phyloP scores from a whole-genome alignment of 345 rosid species.

The Pelargonium nanum region DNA sequence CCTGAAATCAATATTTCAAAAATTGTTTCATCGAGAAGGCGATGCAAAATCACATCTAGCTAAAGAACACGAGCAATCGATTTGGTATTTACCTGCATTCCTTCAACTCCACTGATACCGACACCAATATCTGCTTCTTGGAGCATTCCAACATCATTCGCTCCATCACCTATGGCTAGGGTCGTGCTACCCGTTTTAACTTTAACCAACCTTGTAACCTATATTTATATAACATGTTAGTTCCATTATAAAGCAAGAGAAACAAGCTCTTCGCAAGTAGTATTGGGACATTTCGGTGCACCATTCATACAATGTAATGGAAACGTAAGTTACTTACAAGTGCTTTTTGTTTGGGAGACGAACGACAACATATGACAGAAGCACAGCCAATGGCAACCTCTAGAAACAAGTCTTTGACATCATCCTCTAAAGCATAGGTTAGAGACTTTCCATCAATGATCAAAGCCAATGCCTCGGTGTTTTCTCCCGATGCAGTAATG shows the following conservation, averaged over 20 bases:
- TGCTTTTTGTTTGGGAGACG: slow-evolving; percentile 96
- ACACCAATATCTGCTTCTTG: slow-evolving; percentile 97
- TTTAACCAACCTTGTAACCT: slow-evolving; percentile 96
- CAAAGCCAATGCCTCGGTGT: slow-evolving; percentile 61
- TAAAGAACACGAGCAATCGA: neutral
- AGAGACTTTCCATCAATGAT: slow-evolving; percentile 88
- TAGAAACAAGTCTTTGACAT: slow-evolving; percentile 58
- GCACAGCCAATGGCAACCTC: slow-evolving; percentile 84
- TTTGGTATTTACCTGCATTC: slow-evolving; percentile 67
- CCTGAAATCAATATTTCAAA: slow-evolving; percentile 37
- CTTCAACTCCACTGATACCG: slow-evolving; percentile 95
- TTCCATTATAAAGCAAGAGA: too few species aligned
- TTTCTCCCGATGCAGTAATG: slow-evolving; percentile 39
- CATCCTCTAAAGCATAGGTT: slow-evolving; percentile 65
- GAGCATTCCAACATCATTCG: slow-evolving; percentile 98
- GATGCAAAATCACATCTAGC: slow-evolving; percentile 2
- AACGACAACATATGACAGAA: slow-evolving; percentile 92
- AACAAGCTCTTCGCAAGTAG: too few species aligned
- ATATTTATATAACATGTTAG: slow-evolving; percentile 11
- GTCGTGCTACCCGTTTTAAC: slow-evolving; percentile 72
- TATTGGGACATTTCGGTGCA: neutral
- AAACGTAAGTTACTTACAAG: slow-evolving; percentile 35
- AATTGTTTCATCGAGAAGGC: neutral
- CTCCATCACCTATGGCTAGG: slow-evolving; percentile 90
- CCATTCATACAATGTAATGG: neutral